These are phyloP conservation scores for Melocanna baccifera DNA, from an alignment of 176 grass and related monocot genomes.

Conservation along the genomic window DNA sequence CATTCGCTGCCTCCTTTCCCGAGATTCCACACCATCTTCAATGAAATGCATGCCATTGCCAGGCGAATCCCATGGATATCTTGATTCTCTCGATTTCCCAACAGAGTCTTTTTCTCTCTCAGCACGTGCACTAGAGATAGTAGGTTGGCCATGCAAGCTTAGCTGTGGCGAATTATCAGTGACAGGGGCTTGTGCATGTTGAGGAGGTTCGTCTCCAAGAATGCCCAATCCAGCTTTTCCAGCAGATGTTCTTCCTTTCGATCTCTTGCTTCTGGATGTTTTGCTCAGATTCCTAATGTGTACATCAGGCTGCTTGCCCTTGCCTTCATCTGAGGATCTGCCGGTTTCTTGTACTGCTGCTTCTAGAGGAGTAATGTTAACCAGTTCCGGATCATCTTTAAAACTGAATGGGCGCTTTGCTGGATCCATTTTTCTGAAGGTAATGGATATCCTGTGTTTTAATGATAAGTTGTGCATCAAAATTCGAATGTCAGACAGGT, in stretches of 20 bases:
- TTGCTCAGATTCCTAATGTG: slow-evolving; percentile 32
- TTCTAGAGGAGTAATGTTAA: slow-evolving; percentile 45
- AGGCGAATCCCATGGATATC: background rate
- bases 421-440: slow-evolving; percentile 85
- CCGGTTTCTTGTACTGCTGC: slow-evolving; percentile 28
- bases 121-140: background rate
- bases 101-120: slow-evolving; percentile 22
- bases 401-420: slow-evolving; percentile 54
- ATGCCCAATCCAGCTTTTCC: slow-evolving; percentile 23
- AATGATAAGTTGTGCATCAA: background rate
- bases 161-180: background rate
- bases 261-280: slow-evolving; percentile 39
- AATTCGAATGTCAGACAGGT: slow-evolving; percentile 20
- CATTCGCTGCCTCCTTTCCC: slow-evolving; percentile 29
- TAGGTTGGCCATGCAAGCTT: slow-evolving; percentile 2
- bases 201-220: slow-evolving; percentile 29
- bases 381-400: slow-evolving; percentile 58
- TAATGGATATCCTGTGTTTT: slow-evolving; percentile 80
- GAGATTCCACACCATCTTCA: slow-evolving; percentile 11
- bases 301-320: slow-evolving; percentile 19
- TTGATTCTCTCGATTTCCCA: slow-evolving; percentile 19
- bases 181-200: background rate
- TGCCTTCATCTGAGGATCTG: slow-evolving; percentile 45
- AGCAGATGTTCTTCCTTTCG: slow-evolving; percentile 42
- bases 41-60: slow-evolving; percentile 9